A percentile compares a stretch with the other conserved stretches of the same genome.
phyloP scores from a whole-genome alignment of 2,329 filamentous ascomycete genomes.

The Ophiostoma sp. region DNA sequence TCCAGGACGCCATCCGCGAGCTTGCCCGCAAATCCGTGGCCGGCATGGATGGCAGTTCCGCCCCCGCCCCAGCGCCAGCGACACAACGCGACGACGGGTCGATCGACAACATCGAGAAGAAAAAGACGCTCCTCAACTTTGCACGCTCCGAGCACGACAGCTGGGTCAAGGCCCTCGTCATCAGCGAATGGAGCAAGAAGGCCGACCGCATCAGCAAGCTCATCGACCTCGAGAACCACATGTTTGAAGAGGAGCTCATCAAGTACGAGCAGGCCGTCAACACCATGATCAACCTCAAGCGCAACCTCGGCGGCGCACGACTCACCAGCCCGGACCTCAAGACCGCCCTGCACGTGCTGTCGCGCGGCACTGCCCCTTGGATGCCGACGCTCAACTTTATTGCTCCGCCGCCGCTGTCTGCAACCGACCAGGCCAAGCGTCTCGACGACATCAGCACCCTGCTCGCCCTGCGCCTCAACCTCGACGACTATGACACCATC shows the following conservation, averaged over 20 bases:
- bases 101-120: conserved; percentile 67
- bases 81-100: conserved; percentile 59
- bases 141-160: conserved; percentile 73
- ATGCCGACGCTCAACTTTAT: conserved; percentile 82
- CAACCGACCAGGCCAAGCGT: conserved; percentile 66
- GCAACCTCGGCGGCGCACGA: conserved; percentile 64
- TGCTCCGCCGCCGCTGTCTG: conserved; percentile 63
- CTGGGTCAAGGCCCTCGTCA: conserved; percentile 88
- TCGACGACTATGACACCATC: conserved; percentile 72
- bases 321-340: conserved; percentile 86
- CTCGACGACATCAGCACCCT: conserved; percentile 78
- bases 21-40: conserved; percentile 64
- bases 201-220: conserved; percentile 75
- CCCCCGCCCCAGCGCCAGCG: conserved; percentile 33
- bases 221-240: conserved; percentile 77
- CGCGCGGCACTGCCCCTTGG: conserved; percentile 69
- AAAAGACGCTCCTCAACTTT: conserved; percentile 68
- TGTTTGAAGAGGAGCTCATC: conserved; percentile 54
- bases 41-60: conserved; percentile 29
- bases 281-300: conserved; percentile 65
- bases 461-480: conserved; percentile 73
- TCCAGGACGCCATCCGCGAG: conserved; percentile 64
- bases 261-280: conserved; percentile 57
- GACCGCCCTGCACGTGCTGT: conserved; percentile 79
- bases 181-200: conserved; percentile 83